These are phyloP conservation scores for Elasticomyces elasticus DNA, from an alignment of 495 filamentous ascomycete genomes.

Conservation along the genomic window DNA sequence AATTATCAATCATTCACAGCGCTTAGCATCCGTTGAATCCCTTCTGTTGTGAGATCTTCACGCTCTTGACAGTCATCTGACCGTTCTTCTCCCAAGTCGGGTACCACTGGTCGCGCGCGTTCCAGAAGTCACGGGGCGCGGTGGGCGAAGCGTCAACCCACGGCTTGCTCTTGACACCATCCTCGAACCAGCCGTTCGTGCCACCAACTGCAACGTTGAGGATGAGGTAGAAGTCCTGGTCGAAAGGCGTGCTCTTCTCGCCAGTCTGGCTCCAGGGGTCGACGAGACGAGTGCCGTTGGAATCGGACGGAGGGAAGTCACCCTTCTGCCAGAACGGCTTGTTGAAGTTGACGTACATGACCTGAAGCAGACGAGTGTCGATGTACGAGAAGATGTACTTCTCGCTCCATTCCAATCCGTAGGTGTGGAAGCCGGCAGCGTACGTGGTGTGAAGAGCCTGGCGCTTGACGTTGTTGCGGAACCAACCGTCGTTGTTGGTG, in stretches of 20 bases:
- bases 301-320: constrained; percentile 56
- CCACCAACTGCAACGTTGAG: constrained; percentile 73
- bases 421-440: constrained; percentile 56
- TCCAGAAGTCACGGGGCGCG: constrained; percentile 66
- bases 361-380: constrained; percentile 66
- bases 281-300: constrained; percentile 57
- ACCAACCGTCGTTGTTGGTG: constrained; percentile 54
- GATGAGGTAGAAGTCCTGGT: constrained; percentile 72
- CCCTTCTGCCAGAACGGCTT: constrained; percentile 61
- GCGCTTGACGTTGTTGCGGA: constrained; percentile 67
- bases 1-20: not conserved
- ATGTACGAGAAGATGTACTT: constrained; percentile 85
- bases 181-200: constrained; percentile 78
- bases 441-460: constrained; percentile 69
- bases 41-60: constrained; percentile 69
- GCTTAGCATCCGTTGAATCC: constrained; percentile 33
- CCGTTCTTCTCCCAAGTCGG: constrained; percentile 63
- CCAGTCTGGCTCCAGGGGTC: constrained; percentile 62
- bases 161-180: constrained; percentile 59
- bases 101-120: constrained; percentile 53
- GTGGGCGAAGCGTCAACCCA: constrained; percentile 61
- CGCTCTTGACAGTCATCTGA: constrained; percentile 60
- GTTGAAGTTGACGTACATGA: constrained; percentile 70
- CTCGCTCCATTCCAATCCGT: constrained; percentile 74
- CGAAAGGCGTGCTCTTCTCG: constrained; percentile 60